phyloP scores from a whole-genome alignment of 1,139 yeast genomes.

The Yamadazyma triangularis region DNA sequence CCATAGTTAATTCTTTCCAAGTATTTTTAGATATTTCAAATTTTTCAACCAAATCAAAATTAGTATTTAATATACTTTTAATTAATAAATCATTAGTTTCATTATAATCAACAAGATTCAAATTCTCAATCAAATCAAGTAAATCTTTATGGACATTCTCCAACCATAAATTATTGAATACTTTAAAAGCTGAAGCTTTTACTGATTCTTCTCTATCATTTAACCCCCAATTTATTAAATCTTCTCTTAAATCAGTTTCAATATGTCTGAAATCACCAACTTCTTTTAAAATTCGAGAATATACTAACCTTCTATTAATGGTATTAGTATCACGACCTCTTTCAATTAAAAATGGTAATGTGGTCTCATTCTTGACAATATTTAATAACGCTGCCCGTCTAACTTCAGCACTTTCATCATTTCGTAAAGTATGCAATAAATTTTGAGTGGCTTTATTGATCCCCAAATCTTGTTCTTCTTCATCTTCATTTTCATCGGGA shows the following conservation, averaged over 20 bases:
- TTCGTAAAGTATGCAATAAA: conserved; percentile 44
- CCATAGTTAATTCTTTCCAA: conserved; percentile 73
- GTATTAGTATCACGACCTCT: conserved; percentile 79
- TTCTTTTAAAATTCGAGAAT: conserved; percentile 62
- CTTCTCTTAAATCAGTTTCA: conserved; percentile 55
- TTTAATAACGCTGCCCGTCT: conserved; percentile 80
- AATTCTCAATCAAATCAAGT: conserved; percentile 61
- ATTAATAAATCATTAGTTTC: conserved; percentile 66
- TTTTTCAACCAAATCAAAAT: conserved; percentile 57
- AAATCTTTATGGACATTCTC: conserved; percentile 65
- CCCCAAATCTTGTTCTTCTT: conserved; percentile 5
- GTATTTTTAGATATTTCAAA: conserved; percentile 55
- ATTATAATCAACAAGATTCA: conserved; percentile 64
- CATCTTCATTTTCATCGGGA: conserved; percentile 33
- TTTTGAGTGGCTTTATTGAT: conserved; percentile 7
- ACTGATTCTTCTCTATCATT: conserved; percentile 80
- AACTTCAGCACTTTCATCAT: conserved; percentile 86
- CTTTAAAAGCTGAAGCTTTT: conserved; percentile 62
- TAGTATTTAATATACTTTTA: conserved; percentile 53
- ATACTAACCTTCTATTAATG: conserved; percentile 68
- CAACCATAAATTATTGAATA: conserved; percentile 74
- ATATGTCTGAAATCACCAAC: conserved; percentile 65
- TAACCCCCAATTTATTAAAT: conserved; percentile 76
- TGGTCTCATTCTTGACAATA: conserved; percentile 49
- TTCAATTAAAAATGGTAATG: conserved; percentile 62